Evolutionary conservation across 2,329 filamentous ascomycete genomes (phyloP).

Genomic region (Ophiocordyceps polyrhachis-furcata): DNA sequence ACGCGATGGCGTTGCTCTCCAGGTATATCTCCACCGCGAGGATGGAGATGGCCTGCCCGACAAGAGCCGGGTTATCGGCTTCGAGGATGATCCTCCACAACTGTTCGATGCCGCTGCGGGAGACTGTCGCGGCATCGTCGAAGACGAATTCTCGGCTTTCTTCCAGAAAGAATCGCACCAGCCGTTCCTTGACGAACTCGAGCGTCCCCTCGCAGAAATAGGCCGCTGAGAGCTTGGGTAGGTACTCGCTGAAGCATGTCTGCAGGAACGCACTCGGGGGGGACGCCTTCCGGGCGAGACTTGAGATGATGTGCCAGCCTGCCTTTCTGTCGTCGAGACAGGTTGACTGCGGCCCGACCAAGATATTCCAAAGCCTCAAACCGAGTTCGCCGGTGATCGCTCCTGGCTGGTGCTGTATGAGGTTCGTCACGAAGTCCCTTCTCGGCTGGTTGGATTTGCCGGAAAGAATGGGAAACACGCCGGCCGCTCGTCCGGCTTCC

Average conservation of each 20-base stretch:
- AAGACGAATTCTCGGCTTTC: constrained; percentile 24
- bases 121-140: constrained; percentile 30
- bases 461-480: constrained; percentile 25
- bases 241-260: constrained; percentile 33
- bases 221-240: constrained; percentile 36
- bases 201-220: constrained; percentile 44
- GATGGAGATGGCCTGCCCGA: constrained; percentile 46
- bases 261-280: constrained; percentile 36
- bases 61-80: constrained; percentile 45
- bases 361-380: constrained; percentile 47
- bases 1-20: constrained; percentile 29
- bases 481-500: constrained; percentile 10
- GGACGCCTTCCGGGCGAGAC: constrained; percentile 19
- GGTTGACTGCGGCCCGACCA: constrained; percentile 46
- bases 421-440: constrained; percentile 34
- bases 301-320: constrained; percentile 51
- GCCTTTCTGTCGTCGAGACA: constrained; percentile 41
- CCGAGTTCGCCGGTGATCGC: constrained; percentile 45
- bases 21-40: constrained; percentile 58
- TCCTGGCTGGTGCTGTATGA: constrained; percentile 42
- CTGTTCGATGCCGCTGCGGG: constrained; percentile 42
- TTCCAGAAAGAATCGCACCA: constrained; percentile 26
- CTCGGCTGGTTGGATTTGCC: constrained; percentile 31
- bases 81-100: constrained; percentile 71
- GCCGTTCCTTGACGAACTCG: constrained; percentile 37